Evolutionary conservation across 306 rosid genomes (phyloP).

Genomic region (Cyamopsis tetragonoloba): DNA sequence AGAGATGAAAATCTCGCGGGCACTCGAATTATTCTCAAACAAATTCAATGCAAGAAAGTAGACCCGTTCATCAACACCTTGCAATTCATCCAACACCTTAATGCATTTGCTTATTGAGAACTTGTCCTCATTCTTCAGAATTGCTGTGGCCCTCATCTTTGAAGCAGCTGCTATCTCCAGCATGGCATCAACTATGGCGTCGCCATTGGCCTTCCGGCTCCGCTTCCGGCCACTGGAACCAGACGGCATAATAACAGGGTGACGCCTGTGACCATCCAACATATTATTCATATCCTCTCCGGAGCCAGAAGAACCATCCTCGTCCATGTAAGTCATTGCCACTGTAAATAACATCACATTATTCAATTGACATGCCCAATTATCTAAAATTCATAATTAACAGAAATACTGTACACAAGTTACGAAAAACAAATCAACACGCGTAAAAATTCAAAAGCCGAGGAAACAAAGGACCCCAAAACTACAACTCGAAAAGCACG

Average conservation of each 20-base stretch:
- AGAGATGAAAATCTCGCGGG: slow-evolving; percentile 74
- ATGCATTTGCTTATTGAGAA: slow-evolving; percentile 82
- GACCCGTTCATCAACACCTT: slow-evolving; percentile 55
- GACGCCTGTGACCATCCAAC: slow-evolving; percentile 75
- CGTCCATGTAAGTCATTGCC: slow-evolving; percentile 56
- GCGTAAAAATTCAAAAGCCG: background rate
- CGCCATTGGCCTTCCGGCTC: slow-evolving; percentile 73
- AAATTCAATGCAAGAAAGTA: slow-evolving; percentile 78
- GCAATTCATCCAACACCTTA: slow-evolving; percentile 72
- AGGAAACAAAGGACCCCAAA: background rate
- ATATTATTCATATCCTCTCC: slow-evolving; percentile 57
- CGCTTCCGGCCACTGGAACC: slow-evolving; percentile 61
- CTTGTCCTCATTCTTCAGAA: slow-evolving; percentile 72
- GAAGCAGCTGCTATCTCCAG: slow-evolving; percentile 81
- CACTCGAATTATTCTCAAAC: slow-evolving; percentile 54
- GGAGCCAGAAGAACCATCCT: slow-evolving; percentile 81
- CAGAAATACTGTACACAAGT: too few relatives aligned
- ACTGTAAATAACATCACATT: slow-evolving; percentile 29
- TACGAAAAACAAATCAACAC: background rate
- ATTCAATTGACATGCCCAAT: slow-evolving; percentile 8
- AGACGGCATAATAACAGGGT: slow-evolving; percentile 45
- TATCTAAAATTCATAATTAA: background rate
- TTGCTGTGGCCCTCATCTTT: slow-evolving; percentile 68
- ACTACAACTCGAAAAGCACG: background rate
- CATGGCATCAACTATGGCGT: slow-evolving; percentile 82